Conservation (phyloP, 2,329 filamentous ascomycete species). For the Ilyonectria mors-panacis region DNA sequence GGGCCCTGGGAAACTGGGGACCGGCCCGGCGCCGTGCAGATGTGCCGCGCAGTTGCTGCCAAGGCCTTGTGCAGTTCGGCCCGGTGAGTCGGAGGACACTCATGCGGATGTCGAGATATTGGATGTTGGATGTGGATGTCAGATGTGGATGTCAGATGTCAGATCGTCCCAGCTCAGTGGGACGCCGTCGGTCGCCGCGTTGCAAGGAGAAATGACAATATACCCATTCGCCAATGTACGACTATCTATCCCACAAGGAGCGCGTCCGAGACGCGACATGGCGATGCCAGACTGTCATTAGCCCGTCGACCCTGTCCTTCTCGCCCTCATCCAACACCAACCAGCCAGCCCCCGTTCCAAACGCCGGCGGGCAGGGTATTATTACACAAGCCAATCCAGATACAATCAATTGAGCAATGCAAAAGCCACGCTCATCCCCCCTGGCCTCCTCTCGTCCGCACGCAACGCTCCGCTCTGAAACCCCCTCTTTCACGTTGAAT, state of each 20-base stretch:
- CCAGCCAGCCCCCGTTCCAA: slow-evolving; percentile 35
- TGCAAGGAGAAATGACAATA: slow-evolving; percentile 20
- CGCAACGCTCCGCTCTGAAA: slow-evolving; percentile 17
- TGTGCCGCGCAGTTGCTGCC: slow-evolving; percentile 18
- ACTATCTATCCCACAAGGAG: slow-evolving; percentile 25
- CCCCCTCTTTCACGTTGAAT: slow-evolving; percentile 4
- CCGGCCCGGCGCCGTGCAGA: slow-evolving; percentile 43
- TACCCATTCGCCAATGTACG: slow-evolving; percentile 29
- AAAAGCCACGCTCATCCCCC: slow-evolving; percentile 27
- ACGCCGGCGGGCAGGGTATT: slow-evolving; percentile 47
- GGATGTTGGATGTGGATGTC: slow-evolving; percentile 7
- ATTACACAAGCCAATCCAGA: slow-evolving; percentile 42
- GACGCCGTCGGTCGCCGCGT: slow-evolving; percentile 14
- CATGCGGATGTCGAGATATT: slow-evolving; percentile 5
- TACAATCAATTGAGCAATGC: slow-evolving; percentile 32
- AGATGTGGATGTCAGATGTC: slow-evolving; percentile 19
- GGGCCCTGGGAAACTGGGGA: slow-evolving; percentile 21
- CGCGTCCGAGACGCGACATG: slow-evolving; percentile 18
- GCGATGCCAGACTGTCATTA: slow-evolving; percentile 15
- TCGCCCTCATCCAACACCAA: slow-evolving; percentile 33
- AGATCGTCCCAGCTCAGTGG: slow-evolving; percentile 26
- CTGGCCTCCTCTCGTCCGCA: slow-evolving; percentile 32
- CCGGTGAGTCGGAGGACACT: slow-evolving; percentile 31
- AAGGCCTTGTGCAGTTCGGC: slow-evolving; percentile 27
- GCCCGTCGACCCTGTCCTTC: slow-evolving; percentile 15